These are phyloP conservation scores for Polygonum maritimum DNA, from an alignment of 148 eudicot species.

Conservation along the genomic window DNA sequence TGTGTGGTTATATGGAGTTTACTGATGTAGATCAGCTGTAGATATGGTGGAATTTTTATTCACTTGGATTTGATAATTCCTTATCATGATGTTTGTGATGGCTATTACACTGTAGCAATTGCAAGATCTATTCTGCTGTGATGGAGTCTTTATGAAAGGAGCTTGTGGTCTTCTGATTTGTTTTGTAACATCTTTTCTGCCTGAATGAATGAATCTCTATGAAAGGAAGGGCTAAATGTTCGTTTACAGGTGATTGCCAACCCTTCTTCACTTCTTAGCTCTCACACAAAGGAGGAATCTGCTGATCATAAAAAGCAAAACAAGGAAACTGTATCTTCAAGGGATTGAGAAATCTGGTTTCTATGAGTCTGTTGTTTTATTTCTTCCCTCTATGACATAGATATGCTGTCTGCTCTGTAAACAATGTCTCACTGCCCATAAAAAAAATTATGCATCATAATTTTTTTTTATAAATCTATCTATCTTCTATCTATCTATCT, in stretches of 20 bases:
- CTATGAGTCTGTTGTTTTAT: neutral
- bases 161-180: too few relatives aligned
- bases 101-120: neutral
- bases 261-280: neutral
- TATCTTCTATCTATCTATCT: too few relatives aligned
- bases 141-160: neutral
- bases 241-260: neutral
- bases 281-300: neutral
- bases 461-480: too few relatives aligned
- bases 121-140: neutral
- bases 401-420: neutral
- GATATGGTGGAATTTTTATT: neutral
- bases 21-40: neutral
- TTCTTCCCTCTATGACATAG: neutral
- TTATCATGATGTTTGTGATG: neutral
- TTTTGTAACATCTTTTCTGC: neutral
- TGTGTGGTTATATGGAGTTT: neutral
- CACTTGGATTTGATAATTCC: neutral
- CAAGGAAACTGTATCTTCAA: neutral
- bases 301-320: too few relatives aligned
- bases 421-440: neutral
- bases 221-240: neutral
- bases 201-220: neutral
- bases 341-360: neutral
- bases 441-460: neutral